These are phyloP conservation scores for Myriangium duriaei DNA, from an alignment of 2,329 filamentous ascomycete genomes.

Conservation along the genomic window DNA sequence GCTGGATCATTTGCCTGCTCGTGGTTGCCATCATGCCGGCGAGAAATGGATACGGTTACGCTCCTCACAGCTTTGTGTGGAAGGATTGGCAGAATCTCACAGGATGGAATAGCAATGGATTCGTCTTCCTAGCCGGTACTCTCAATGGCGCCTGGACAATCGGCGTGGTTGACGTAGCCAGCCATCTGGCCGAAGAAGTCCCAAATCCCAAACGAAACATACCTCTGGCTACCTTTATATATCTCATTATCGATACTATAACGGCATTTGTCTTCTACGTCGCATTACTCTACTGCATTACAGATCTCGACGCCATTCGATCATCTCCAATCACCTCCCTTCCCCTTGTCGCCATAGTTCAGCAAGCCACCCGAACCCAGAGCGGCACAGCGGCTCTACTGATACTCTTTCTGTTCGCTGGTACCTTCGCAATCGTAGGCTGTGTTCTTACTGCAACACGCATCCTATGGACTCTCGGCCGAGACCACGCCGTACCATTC, in stretches of 20 bases:
- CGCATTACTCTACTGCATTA: slow-evolving; percentile 42
- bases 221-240: slow-evolving; percentile 40
- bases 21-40: slow-evolving; percentile 44
- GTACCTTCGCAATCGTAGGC: slow-evolving; percentile 40
- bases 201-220: slow-evolving; percentile 38
- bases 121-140: slow-evolving; percentile 50
- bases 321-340: slow-evolving; percentile 25
- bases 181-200: slow-evolving; percentile 54
- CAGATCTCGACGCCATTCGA: slow-evolving; percentile 43
- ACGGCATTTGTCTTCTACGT: slow-evolving; percentile 35
- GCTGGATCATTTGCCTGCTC: slow-evolving; percentile 42
- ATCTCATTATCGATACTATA: slow-evolving; percentile 38
- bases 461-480: slow-evolving; percentile 47
- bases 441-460: slow-evolving; percentile 49
- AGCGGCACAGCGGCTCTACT: slow-evolving; percentile 32
- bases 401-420: slow-evolving; percentile 35
- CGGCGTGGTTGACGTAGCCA: slow-evolving; percentile 49
- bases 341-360: slow-evolving; percentile 55
- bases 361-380: slow-evolving; percentile 29
- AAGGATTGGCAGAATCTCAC: slow-evolving; percentile 29
- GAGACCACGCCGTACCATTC: slow-evolving; percentile 42
- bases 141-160: slow-evolving; percentile 55
- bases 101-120: slow-evolving; percentile 35
- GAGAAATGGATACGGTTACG: slow-evolving; percentile 29
- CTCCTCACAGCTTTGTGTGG: slow-evolving; percentile 29